These are phyloP conservation scores for Aspergillus sojae DNA, from an alignment of 2,329 filamentous ascomycete genomes.

Conservation along the genomic window DNA sequence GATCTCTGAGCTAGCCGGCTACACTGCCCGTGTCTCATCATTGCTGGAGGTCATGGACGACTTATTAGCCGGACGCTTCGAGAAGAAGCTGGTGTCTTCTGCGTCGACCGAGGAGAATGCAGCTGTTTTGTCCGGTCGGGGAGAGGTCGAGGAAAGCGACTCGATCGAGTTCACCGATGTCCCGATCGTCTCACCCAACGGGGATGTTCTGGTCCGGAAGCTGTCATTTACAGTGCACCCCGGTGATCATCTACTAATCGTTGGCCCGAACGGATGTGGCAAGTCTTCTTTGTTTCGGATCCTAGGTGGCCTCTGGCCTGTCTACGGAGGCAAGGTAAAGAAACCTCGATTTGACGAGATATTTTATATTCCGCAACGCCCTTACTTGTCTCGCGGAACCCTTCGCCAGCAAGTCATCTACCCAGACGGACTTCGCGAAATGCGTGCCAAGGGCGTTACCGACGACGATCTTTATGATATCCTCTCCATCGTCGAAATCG, in stretches of 20 bases:
- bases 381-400: slow-evolving; percentile 87
- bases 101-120: slow-evolving; percentile 80
- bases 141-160: slow-evolving; percentile 76
- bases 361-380: slow-evolving; percentile 96
- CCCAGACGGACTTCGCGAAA: slow-evolving; percentile 83
- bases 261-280: slow-evolving; percentile 95
- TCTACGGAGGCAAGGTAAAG: slow-evolving; percentile 90
- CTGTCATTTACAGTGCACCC: slow-evolving; percentile 85
- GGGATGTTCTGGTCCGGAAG: slow-evolving; percentile 83
- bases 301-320: slow-evolving; percentile 93
- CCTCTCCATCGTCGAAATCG: slow-evolving; percentile 78
- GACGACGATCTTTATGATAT: slow-evolving; percentile 79
- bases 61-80: slow-evolving; percentile 83
- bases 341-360: slow-evolving; percentile 92
- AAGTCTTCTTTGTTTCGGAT: slow-evolving; percentile 97
- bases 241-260: slow-evolving; percentile 89
- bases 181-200: slow-evolving; percentile 95
- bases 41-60: slow-evolving; percentile 94
- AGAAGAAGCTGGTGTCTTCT: slow-evolving; percentile 94
- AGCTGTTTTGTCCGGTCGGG: slow-evolving; percentile 78
- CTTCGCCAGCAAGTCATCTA: slow-evolving; percentile 98
- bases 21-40: slow-evolving; percentile 88
- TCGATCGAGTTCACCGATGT: slow-evolving; percentile 86
- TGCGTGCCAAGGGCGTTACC: slow-evolving; percentile 80
- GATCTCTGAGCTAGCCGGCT: slow-evolving; percentile 91